phyloP scores from a whole-genome alignment of 768 basidiomycete genomes.

The Arthromyces matolae region DNA sequence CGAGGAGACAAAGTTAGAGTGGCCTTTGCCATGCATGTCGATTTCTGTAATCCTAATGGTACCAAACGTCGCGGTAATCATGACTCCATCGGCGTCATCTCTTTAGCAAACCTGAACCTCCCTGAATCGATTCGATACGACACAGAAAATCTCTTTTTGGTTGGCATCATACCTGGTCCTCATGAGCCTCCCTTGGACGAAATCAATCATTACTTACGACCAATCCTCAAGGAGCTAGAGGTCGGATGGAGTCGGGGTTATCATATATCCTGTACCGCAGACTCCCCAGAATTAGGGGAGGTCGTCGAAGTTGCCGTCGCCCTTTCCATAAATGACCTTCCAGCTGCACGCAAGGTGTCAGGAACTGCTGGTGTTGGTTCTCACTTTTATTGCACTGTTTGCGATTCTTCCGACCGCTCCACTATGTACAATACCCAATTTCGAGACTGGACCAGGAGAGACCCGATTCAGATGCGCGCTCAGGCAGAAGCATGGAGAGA shows the following conservation, averaged over 20 bases:
- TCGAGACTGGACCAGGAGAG: constrained; percentile 14
- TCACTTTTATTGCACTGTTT: constrained; percentile 29
- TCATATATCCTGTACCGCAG: constrained; percentile 16
- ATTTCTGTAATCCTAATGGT: constrained; percentile 33
- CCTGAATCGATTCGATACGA: constrained; percentile 26
- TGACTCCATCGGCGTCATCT: constrained; percentile 29
- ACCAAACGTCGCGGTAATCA: constrained; percentile 5
- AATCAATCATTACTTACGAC: constrained; percentile 28
- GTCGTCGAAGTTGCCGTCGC: constrained; percentile 1
- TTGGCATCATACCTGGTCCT: constrained; percentile 27
- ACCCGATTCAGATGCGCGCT: constrained; percentile 8
- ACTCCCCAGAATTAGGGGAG: constrained; percentile 1
- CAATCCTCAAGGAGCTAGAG: constrained; percentile 22
- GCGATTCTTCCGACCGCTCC: constrained; percentile 17
- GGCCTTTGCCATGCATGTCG: constrained; percentile 26
- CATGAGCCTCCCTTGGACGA: constrained; percentile 22
- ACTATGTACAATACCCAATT: constrained; percentile 11
- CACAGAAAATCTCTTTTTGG: constrained; percentile 30
- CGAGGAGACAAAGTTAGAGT: constrained; percentile 8
- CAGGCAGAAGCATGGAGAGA: constrained; percentile 20
- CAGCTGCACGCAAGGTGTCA: constrained; percentile 25
- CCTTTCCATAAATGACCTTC: constrained; percentile 23
- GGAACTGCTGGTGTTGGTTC: constrained; percentile 20
- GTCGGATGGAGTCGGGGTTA: constrained; percentile 18
- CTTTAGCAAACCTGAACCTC: constrained; percentile 31